phyloP scores from a whole-genome alignment of 23 red algal genomes.

The Gracilariopsis chorda region DNA sequence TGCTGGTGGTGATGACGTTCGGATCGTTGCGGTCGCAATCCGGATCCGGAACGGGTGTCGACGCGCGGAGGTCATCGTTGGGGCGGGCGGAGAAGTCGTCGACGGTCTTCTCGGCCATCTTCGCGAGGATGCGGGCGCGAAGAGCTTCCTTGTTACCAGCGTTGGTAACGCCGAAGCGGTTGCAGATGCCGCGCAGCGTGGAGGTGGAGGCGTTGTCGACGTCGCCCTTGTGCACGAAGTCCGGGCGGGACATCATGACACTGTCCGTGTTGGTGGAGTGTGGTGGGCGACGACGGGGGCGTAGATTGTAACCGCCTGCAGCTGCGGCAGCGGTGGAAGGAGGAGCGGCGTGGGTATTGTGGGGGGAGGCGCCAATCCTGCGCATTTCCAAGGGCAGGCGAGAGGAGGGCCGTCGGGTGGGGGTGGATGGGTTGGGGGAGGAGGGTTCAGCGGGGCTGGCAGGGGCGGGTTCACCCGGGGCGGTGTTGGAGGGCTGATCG shows the following conservation, averaged over 20 bases:
- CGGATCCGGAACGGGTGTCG: neutral
- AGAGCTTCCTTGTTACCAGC: neutral
- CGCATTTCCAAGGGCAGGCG: neutral
- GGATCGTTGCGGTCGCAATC: neutral
- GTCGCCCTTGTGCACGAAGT: neutral
- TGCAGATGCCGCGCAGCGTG: neutral
- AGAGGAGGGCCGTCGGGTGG: neutral
- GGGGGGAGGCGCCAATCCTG: neutral
- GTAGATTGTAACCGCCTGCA: slow-evolving; percentile 1
- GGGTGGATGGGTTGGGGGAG: neutral
- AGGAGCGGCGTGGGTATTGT: neutral
- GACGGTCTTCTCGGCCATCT: slow-evolving; percentile 9
- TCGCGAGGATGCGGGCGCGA: neutral
- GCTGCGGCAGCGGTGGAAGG: neutral
- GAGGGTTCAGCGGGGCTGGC: neutral
- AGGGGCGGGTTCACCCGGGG: neutral
- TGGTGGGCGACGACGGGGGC: neutral
- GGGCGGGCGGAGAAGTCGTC: neutral
- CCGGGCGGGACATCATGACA: slow-evolving; percentile 14
- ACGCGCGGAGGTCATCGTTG: neutral
- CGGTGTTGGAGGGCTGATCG: neutral
- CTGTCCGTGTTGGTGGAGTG: slow-evolving; percentile 6
- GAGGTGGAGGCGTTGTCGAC: neutral
- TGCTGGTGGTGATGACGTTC: slow-evolving; percentile 8
- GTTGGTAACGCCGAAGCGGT: neutral